phyloP scores from a whole-genome alignment of 257 asterid species.

The Rhazya stricta region DNA sequence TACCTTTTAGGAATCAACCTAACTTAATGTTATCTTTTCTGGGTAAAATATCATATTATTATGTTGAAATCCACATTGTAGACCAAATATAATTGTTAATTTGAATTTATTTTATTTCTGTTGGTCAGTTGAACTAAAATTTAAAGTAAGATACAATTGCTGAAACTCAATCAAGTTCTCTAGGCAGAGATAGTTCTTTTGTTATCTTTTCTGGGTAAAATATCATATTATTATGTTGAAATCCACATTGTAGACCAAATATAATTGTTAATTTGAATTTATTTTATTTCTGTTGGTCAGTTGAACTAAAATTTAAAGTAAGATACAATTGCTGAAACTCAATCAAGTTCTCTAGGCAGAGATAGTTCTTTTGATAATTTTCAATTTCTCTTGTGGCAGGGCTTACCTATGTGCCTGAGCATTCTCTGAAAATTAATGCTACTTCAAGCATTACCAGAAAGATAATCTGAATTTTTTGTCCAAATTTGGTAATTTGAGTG shows the following conservation, averaged over 20 bases:
- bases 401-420: slow-evolving; percentile 75
- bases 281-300: background rate
- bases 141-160: background rate
- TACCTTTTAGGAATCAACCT: background rate
- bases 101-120: background rate
- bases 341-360: background rate
- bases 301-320: background rate
- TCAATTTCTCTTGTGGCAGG: slow-evolving; percentile 37
- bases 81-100: background rate
- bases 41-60: background rate
- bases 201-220: background rate
- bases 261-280: background rate
- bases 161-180: slow-evolving; percentile 1
- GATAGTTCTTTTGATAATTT: background rate
- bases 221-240: background rate
- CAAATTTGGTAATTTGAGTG: background rate
- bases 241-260: background rate
- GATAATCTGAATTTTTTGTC: slow-evolving; percentile 36
- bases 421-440: slow-evolving; percentile 82
- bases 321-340: background rate
- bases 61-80: background rate
- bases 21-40: background rate
- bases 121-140: background rate
- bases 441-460: slow-evolving; percentile 83
- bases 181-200: background rate